Evolutionary conservation across 2,329 filamentous ascomycete genomes (phyloP).

Genomic region (Colletotrichum scovillei): DNA sequence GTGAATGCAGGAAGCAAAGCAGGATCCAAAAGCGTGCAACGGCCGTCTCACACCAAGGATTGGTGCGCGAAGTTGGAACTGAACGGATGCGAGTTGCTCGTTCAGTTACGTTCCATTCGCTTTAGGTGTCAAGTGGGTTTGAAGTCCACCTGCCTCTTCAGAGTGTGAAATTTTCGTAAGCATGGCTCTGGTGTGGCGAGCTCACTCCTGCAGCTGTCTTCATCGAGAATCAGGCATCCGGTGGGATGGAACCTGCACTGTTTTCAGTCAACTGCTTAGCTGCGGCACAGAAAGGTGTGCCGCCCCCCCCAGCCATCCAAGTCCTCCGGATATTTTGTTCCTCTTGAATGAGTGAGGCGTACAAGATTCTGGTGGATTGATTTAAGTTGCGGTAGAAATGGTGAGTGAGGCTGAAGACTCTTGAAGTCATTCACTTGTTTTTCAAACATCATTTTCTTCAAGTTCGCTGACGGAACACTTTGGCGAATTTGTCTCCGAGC

Average conservation of each 20-base stretch:
- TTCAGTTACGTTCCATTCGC: neutral
- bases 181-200: neutral
- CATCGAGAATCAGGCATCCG: slow-evolving; percentile 3
- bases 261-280: neutral
- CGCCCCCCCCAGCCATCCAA: too few relatives aligned
- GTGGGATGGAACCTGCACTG: neutral
- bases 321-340: neutral
- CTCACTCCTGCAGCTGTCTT: neutral
- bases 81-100: neutral
- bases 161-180: neutral
- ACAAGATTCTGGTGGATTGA: neutral
- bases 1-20: neutral
- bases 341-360: neutral
- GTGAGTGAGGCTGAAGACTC: too few relatives aligned
- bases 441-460: too few relatives aligned
- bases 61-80: neutral
- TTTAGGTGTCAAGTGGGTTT: neutral
- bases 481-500: too few relatives aligned
- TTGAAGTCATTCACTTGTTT: too few relatives aligned
- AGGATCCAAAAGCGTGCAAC: neutral
- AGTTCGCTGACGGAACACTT: too few relatives aligned
- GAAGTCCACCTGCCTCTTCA: neutral
- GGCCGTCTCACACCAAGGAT: neutral
- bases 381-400: too few relatives aligned
- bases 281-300: neutral